Conservation (phyloP, 2,329 filamentous ascomycete genomes). For the Fusarium nanum region DNA sequence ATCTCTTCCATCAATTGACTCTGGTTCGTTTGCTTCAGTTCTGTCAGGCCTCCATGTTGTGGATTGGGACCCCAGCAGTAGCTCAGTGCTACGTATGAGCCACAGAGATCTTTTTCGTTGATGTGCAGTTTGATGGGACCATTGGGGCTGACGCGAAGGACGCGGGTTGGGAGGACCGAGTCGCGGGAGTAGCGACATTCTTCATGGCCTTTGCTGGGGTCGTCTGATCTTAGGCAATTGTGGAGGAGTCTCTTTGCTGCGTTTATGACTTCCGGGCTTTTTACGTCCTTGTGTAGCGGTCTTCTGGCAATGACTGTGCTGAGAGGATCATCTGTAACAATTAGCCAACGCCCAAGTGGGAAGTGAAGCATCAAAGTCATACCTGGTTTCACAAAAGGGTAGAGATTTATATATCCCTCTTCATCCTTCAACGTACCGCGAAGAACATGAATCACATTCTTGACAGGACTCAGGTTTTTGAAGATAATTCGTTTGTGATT, state of each 20-base stretch:
- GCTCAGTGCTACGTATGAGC: background rate
- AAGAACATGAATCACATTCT: fast-evolving
- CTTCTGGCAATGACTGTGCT: fast-evolving
- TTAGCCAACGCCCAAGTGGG: background rate
- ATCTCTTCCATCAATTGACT: fast-evolving
- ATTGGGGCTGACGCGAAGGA: fast-evolving
- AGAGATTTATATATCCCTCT: fast-evolving
- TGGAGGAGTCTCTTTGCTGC: fast-evolving
- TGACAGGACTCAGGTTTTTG: fast-evolving
- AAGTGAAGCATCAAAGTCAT: fast-evolving
- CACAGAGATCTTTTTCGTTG: fast-evolving
- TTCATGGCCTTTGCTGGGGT: fast-evolving
- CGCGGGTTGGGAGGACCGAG: fast-evolving
- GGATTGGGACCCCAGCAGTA: slow-evolving; percentile 1
- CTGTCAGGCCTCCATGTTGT: fast-evolving
- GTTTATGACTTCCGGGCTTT: fast-evolving
- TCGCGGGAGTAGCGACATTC: slow-evolving; percentile 6
- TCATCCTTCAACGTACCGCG: fast-evolving
- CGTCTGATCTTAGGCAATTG: fast-evolving
- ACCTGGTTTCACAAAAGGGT: background rate
- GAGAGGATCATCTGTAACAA: background rate
- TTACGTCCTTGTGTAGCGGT: background rate
- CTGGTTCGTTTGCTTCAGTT: fast-evolving
- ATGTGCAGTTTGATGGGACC: background rate
- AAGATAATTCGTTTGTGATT: fast-evolving